These are phyloP conservation scores for Pichia sorboxylosa DNA, from an alignment of 1,139 yeast species.

Conservation along the genomic window DNA sequence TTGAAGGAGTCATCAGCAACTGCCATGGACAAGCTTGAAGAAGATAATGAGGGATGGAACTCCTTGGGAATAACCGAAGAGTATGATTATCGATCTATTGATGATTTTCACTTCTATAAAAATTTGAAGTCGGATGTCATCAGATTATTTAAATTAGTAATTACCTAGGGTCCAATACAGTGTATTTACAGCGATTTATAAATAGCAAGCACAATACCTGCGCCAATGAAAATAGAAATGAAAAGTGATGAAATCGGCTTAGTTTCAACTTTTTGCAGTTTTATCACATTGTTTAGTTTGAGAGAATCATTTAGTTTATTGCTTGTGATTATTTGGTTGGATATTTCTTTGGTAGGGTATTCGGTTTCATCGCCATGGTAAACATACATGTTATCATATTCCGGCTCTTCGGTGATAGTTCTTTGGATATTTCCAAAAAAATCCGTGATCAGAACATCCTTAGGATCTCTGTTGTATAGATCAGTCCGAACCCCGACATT, in stretches of 20 bases:
- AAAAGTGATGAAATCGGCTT: too few relatives aligned
- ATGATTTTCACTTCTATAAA: slow-evolving; percentile 19
- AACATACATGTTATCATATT: slow-evolving; percentile 7
- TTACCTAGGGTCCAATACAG: too few relatives aligned
- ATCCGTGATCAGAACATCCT: slow-evolving; percentile 73
- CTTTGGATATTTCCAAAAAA: slow-evolving; percentile 91
- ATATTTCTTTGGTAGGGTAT: too few relatives aligned
- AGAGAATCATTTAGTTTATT: too few relatives aligned
- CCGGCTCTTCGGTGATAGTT: slow-evolving; percentile 45
- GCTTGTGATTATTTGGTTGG: too few relatives aligned
- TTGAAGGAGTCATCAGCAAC: slow-evolving; percentile 5
- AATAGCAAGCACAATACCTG: too few relatives aligned
- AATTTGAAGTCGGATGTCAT: slow-evolving; percentile 17
- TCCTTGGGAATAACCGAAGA: slow-evolving; percentile 14
- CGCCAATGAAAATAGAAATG: too few relatives aligned
- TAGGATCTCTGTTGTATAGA: slow-evolving; percentile 54
- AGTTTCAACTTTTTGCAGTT: too few relatives aligned
- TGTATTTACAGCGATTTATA: too few relatives aligned
- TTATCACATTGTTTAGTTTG: too few relatives aligned
- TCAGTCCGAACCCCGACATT: slow-evolving; percentile 86
- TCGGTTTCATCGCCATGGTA: slow-evolving; percentile 9
- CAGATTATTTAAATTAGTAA: slow-evolving; percentile 11
- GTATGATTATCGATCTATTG: slow-evolving; percentile 10
- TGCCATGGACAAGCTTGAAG: slow-evolving; percentile 6
- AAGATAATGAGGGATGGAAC: slow-evolving; percentile 15